Evolutionary conservation across 768 basidiomycete species (phyloP).

Genomic region (Rhizopogon rudus): DNA sequence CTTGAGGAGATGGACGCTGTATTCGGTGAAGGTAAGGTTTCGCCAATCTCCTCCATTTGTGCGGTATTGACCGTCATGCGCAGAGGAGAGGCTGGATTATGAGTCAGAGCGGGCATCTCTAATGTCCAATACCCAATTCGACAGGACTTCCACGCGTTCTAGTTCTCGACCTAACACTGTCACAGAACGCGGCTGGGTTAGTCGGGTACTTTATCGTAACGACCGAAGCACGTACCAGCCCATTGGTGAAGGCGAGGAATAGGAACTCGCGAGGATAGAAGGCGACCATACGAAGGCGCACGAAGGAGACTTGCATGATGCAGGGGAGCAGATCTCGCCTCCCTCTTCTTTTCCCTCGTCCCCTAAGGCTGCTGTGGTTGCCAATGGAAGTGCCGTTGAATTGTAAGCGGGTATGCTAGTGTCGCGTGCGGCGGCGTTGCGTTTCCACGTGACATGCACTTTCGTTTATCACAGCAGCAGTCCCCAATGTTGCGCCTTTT

Average conservation of each 20-base stretch:
- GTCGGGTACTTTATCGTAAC: slow-evolving; percentile 41
- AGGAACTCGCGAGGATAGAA: slow-evolving; percentile 54
- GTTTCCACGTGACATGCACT: slow-evolving; percentile 3
- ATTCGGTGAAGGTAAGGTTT: slow-evolving; percentile 71
- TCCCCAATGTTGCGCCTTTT: slow-evolving; percentile 8
- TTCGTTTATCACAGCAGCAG: slow-evolving; percentile 5
- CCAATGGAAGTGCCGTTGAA: slow-evolving; percentile 7
- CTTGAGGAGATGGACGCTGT: slow-evolving; percentile 90
- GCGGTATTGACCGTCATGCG: slow-evolving; percentile 12
- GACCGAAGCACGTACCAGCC: slow-evolving; percentile 42
- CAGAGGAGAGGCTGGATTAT: slow-evolving; percentile 61
- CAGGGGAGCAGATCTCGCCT: slow-evolving; percentile 9
- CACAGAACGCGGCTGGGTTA: slow-evolving; percentile 41
- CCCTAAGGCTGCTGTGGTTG: slow-evolving; percentile 5
- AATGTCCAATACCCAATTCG: slow-evolving; percentile 34
- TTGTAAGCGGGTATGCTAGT: slow-evolving; percentile 1
- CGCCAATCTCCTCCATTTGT: slow-evolving; percentile 1
- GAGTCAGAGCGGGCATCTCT: slow-evolving; percentile 60
- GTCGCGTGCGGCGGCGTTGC: slow-evolving; percentile 5
- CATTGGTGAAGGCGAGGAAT: slow-evolving; percentile 44
- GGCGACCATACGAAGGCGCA: slow-evolving; percentile 23
- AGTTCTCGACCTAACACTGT: slow-evolving; percentile 17
- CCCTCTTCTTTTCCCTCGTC: slow-evolving; percentile 10
- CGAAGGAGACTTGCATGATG: slow-evolving; percentile 16
- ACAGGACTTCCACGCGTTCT: slow-evolving; percentile 31